These are phyloP conservation scores for Gonium pectorale DNA, from an alignment of 139 green algal species.

Conservation along the genomic window DNA sequence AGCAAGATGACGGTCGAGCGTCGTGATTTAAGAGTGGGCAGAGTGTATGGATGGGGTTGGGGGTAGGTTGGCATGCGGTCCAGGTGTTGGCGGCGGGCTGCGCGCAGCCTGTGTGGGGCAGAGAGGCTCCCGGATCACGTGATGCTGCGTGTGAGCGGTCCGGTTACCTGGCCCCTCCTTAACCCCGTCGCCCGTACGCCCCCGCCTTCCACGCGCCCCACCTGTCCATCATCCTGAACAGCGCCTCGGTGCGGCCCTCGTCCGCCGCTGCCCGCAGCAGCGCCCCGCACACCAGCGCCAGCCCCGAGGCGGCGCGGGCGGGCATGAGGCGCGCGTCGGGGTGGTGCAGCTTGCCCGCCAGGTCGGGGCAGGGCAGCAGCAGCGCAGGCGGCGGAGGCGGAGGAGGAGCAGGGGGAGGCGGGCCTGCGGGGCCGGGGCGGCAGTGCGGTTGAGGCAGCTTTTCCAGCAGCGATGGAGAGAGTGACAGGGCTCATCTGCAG, in stretches of 20 bases:
- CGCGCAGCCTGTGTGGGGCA: too few relatives aligned
- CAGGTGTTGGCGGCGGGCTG: too few relatives aligned
- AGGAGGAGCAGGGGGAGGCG: neutral
- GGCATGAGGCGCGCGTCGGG: constrained; percentile 34
- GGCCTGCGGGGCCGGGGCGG: neutral
- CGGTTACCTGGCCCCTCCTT: too few relatives aligned
- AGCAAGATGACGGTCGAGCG: neutral
- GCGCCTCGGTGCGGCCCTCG: neutral
- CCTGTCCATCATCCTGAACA: constrained; percentile 35
- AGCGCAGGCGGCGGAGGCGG: neutral
- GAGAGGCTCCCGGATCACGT: too few relatives aligned
- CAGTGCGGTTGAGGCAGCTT: too few relatives aligned
- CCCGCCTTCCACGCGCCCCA: neutral
- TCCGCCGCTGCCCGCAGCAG: constrained; percentile 25
- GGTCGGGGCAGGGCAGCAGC: constrained; percentile 41
- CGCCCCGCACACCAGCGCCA: neutral
- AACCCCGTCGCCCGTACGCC: neutral
- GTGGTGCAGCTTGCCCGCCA: constrained; percentile 36
- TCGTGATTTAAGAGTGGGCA: too few relatives aligned
- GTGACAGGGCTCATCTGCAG: too few relatives aligned
- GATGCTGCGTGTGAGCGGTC: too few relatives aligned
- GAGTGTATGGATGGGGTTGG: too few relatives aligned
- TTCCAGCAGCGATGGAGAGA: too few relatives aligned
- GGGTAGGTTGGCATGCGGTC: too few relatives aligned
- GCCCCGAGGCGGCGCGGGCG: neutral